Evolutionary conservation across 257 asterid species (phyloP), one percentile per base, ranked within the genome.

Genomic region (Fraxinus cuspidata): DNA sequence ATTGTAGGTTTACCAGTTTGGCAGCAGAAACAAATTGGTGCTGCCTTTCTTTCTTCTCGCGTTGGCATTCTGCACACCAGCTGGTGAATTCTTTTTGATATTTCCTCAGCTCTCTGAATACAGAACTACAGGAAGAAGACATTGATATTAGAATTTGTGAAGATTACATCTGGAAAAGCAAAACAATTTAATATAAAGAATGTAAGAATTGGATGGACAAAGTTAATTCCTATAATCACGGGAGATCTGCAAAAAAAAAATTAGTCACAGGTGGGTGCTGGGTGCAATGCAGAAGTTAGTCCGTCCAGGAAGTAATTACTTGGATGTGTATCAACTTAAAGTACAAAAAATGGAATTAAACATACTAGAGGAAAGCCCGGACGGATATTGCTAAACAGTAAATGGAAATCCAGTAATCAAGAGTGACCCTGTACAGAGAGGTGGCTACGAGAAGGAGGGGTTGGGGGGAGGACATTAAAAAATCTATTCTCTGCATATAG

Each of bases 51-150:
- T 80, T 90, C 88, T 89, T 95, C 88, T 91, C 96, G 3, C 92
- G 92, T 77, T 85, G 88, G 81, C 99, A 95, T 82, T 95, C 97
- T 21, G 92, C 68, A 76, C 99, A 95, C 98, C 97, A 95, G 84
- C 85, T 78, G 73, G 97, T 90, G 88, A 88, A 87, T 80, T 95
- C 99, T 47, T 84, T 95, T 49, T 93, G 98, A 82, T 93, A 93
- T 76, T 95, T 95, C 84, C 90, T 86, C 85, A 90, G 80, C 86
- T 95, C 99, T 84, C 98, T 90, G 74, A 95, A 95, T 29, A 86
- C 88, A 65, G 99, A 93, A 86, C 99, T 95, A 92, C 64, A 79
- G 40, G 74, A 74, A 34, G 58, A 79, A 77, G 34, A 74, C 65
- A 27, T 63, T 27, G 32, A 27, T 27, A 27, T 15, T 21, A 60